Base-by-base conservation (phyloP, 2,329 filamentous ascomycete species). In the Cladosporium sp. region DNA sequence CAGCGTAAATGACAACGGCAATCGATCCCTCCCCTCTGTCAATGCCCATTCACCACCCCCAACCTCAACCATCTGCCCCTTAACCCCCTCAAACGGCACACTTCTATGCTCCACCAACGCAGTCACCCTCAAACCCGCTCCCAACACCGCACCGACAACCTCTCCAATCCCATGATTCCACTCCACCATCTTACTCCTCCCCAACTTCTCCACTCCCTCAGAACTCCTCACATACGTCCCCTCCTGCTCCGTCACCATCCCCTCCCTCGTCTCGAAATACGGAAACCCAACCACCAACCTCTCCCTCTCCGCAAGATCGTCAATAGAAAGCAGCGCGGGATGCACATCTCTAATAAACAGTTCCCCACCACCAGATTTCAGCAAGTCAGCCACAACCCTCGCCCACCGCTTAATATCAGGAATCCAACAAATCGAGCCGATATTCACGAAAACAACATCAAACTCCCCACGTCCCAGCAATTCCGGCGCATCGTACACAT, bases 161-260 rank as follows among this genome's bases (percentile, higher is more conserved):
- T 58, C 57, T 15, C 54, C 57, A 20, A 59, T 38, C 12, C 57
- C 57, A 37, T 58, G 57, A 48, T 59, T 59, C 56, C 56, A 59
- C 22, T 55, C 48, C 36, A 54, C 51, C 15, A 44, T 50, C 51
- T 49, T 55, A 22, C 19, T 44, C 18, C 24, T 45, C 36, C 41
- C 34, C 36, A 57, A 56, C 17, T 22, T 43, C 36, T 52, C 43
- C 40, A 36, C 43, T 13, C 39, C 50, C 24, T 48, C 34, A 43
- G n/a, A n/a, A n/a, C n/a, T n/a, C n/a, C n/a, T n/a, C n/a, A 58
- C 54, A 34, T 57, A 58, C 17, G 56, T 56, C 15, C 17, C 29
- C 4, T 36, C 42, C 29, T 45, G 24, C 8, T 55, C 54, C 13
- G 30, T 52, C 6, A 56, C 38, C 32, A 54, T 40, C 13, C 50